Conservation (phyloP, 805 yeast species). For the Sugiyamaella valdiviana region DNA sequence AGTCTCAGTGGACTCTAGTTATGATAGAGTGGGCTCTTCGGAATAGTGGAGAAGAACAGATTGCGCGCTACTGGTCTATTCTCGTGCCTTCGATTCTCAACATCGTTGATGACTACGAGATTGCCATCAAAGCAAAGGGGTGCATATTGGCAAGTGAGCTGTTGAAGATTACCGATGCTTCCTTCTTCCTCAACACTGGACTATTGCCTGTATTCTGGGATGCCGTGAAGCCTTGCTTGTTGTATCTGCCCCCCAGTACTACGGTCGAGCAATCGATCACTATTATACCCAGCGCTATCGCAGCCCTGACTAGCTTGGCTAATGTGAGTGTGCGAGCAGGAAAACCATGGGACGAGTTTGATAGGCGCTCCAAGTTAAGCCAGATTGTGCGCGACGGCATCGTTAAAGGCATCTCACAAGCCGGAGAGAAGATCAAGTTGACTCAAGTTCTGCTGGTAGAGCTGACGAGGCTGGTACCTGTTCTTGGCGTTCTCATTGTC, state of each 20-base stretch:
- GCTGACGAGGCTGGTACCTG: conserved; percentile 11
- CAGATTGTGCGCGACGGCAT: conserved; percentile 26
- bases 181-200: conserved; percentile 21
- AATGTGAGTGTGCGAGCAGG: not conserved
- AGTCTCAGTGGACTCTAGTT: conserved; percentile 2
- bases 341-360: not conserved
- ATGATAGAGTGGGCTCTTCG: not conserved
- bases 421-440: conserved; percentile 22
- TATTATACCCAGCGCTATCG: conserved; percentile 33
- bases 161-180: conserved; percentile 6
- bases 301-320: conserved; percentile 40
- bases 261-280: conserved; percentile 15
- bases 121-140: conserved; percentile 23
- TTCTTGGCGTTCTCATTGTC: conserved; percentile 18
- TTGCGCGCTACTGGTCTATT: conserved; percentile 26
- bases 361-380: conserved; percentile 28
- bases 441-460: conserved; percentile 14
- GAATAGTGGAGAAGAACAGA: not conserved
- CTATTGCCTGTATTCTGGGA: conserved; percentile 27
- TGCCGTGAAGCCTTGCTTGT: conserved; percentile 24
- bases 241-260: conserved; percentile 31
- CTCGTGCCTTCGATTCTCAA: conserved; percentile 29
- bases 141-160: conserved; percentile 15
- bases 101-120: conserved; percentile 26
- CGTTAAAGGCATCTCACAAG: conserved; percentile 22